Percentiles rank a stretch among this genome's conserved stretches.
Conservation (phyloP, 2,329 filamentous ascomycete genomes). For the Fusarium chaquense region DNA sequence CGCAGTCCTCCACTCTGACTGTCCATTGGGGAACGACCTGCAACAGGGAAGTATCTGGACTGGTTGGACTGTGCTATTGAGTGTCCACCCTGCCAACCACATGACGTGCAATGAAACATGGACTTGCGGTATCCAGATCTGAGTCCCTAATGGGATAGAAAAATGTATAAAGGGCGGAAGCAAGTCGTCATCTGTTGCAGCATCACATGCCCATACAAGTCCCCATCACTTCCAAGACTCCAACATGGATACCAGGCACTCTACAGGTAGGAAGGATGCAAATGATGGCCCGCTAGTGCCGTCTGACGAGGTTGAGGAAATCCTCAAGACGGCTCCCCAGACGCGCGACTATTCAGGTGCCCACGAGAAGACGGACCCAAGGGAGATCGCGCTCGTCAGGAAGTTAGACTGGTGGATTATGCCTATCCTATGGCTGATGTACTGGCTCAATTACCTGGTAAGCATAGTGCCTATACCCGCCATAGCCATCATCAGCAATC, state of each 20-base stretch:
- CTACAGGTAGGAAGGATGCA: not conserved
- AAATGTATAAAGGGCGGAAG: not conserved
- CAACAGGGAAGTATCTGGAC: not conserved
- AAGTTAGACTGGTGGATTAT: conserved; percentile 41
- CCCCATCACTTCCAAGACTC: too few species aligned
- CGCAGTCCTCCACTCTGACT: not conserved
- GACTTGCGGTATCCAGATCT: not conserved
- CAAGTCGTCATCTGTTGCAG: not conserved
- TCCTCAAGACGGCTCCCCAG: conserved; percentile 13
- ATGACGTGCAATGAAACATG: not conserved
- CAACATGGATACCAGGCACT: not conserved
- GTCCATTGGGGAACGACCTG: not conserved
- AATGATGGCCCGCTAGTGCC: not conserved
- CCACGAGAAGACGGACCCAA: conserved; percentile 36
- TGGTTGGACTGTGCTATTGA: not conserved
- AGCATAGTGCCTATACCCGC: rapidly evolving
- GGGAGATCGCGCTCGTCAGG: conserved; percentile 36
- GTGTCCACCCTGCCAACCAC: not conserved
- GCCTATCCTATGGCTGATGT: conserved; percentile 52
- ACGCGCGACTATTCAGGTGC: conserved; percentile 37
- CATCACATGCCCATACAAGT: too few species aligned
- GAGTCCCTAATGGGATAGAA: not conserved
- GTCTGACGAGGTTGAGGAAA: conserved; percentile 20
- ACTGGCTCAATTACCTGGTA: conserved; percentile 57
- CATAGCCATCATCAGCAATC: not conserved